Evolutionary conservation across 2,329 filamentous ascomycete species (phyloP), one percentile per base, ranked within the genome.

Genomic region (Cordyceps cicadae): DNA sequence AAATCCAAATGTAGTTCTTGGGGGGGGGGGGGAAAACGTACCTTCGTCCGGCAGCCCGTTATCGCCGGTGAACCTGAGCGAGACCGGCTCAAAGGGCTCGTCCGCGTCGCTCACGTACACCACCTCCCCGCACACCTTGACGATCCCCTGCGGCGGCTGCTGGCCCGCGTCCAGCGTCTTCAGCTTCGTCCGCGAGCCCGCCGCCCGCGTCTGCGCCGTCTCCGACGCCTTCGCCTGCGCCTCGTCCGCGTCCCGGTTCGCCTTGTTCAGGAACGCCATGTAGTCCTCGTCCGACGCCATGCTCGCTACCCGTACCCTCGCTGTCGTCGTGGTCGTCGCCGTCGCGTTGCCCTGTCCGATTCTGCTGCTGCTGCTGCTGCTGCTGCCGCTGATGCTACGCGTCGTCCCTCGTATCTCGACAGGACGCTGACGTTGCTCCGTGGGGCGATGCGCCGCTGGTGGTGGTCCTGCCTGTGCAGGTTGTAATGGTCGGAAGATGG

Each of bases 271-370:
- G 71, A 97, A 96, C 62, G 87, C 79, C 74, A 86, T 83, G 78
- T 96, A 97, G 64, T 89, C 88, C 63, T 89, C 85, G 79, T 96
- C 91, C 59, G 86, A 87, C 8, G 86, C 83, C 87, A 90, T 90
- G 17, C 61, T 78, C 66, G 48, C 54, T 41, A 39, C 41, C 34
- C 7, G n/a, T 52, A 24, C 11, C 9, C 14, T 21, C 14, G 29
- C 29, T 8, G 29, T 29, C 5, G 29, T 29, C 26, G 26, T 55
- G 5, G 8, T 29, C 6, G 52, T 54, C 39, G 52, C 39, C 37
- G 21, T 45, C 15, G 17, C 19, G 26, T 24, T 48, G 29, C 46
- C 19, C 21, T 14, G 41, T 26, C n/a, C 26, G 29, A 17, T 12
- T 7, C n/a, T n/a, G 21, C 11, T 21, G 37, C 26, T 45, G n/a